Base-by-base conservation (phyloP, 2,329 filamentous ascomycete species). In the Aspergillaceae sp. region DNA sequence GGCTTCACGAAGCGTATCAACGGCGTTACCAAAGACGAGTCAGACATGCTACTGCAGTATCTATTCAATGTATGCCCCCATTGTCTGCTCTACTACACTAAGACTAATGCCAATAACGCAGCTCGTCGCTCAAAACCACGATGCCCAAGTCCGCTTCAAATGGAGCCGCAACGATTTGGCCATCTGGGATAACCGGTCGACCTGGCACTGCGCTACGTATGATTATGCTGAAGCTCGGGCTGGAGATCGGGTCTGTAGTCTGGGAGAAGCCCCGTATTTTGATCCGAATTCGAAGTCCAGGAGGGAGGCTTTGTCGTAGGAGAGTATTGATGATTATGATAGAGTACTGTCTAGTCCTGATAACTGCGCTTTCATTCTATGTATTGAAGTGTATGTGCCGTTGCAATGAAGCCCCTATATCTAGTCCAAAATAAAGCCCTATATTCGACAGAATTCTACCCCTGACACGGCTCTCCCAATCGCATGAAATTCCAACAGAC, bases 401-500 rank as follows among this genome's bases (percentile, higher is more conserved):
- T 2, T 19, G 19, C 19, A 19, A 19, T 19, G 19, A 19, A 19
- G 19, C 19, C 19, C 19, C 19, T 19, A 19, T 19, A 1, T 32
- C 1, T 32, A 32, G 30, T 32, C 8, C 1, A 9, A 32, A 6
- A 5, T 32, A 5, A 32, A 32, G 19, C 19, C 19, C 19, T 19
- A 19, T 19, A 19, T 19, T 19, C 19, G 19, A 19, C 19, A 19
- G 19, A 1, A 32, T 32, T 5, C 30, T 32, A 57, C 27, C 49
- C 49, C 32, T 53, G 40, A 27, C 50, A 58, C 9, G 53, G 44
- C 45, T 64, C 69, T 2, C 69, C 71, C 4, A 80, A 64, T 30
- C 68, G 63, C 66, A 80, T 68, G 48, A 75, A 74, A 44, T 77
- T 71, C 72, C 75, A 78, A 59, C 76, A 79, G 55, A 78, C 76